phyloP scores from a whole-genome alignment of 169 alveolate genomes.

The Eimeria tenella region DNA sequence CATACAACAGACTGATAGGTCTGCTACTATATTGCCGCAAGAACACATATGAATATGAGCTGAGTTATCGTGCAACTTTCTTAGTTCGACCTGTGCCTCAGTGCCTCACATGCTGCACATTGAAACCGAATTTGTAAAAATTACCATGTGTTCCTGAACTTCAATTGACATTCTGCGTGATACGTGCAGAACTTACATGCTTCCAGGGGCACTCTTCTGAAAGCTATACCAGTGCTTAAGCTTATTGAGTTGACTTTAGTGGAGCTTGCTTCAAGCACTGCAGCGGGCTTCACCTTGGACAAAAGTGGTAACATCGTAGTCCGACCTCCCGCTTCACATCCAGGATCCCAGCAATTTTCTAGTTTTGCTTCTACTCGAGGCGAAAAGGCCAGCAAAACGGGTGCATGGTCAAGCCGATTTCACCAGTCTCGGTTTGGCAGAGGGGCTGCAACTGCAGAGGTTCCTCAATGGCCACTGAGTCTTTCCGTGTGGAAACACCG shows the following conservation, averaged over 20 bases:
- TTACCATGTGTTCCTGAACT: too few species aligned
- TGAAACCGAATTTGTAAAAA: not conserved
- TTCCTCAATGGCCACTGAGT: constrained; percentile 23
- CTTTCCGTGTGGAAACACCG: constrained; percentile 66
- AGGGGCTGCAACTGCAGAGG: constrained; percentile 67
- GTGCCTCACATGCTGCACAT: not conserved
- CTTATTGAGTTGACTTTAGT: constrained; percentile 35
- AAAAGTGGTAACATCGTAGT: not conserved
- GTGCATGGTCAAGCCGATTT: not conserved
- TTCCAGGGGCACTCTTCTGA: constrained; percentile 25
- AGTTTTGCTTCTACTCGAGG: not conserved
- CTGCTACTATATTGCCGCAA: too few species aligned
- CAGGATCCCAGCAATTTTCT: not conserved
- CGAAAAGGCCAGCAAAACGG: constrained; percentile 10
- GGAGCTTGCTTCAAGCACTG: constrained; percentile 56
- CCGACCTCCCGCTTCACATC: constrained; percentile 3
- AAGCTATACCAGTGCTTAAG: constrained; percentile 23
- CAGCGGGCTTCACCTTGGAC: constrained; percentile 16
- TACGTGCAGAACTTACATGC: constrained; percentile 34
- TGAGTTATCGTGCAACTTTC: not conserved
- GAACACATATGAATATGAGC: too few species aligned
- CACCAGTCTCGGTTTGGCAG: constrained; percentile 43
- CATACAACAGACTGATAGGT: too few species aligned
- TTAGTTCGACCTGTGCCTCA: not conserved
- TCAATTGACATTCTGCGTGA: too few species aligned